Percentiles rank a stretch among this genome's conserved stretches.
Conservation (phyloP, 139 green algal genomes). For the Coelastrella sp. region DNA sequence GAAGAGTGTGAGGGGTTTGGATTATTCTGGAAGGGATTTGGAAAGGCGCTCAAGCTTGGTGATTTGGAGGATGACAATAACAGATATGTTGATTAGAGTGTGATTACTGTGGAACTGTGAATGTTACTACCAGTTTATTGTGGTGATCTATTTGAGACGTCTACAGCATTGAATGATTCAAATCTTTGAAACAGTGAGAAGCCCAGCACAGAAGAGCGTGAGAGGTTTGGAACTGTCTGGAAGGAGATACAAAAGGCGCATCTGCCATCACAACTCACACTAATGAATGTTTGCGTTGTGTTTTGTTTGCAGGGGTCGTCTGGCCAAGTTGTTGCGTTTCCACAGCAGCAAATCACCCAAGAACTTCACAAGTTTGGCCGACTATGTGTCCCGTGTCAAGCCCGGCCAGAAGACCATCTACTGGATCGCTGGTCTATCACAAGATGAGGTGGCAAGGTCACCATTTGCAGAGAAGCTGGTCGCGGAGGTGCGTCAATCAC, state of each 20-base stretch:
- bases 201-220: slow-evolving; percentile 56
- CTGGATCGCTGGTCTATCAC: slow-evolving; percentile 86
- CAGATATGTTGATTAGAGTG: slow-evolving; percentile 44
- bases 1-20: slow-evolving; percentile 78
- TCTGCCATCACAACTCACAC: too few relatives aligned
- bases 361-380: slow-evolving; percentile 86
- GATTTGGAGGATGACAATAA: slow-evolving; percentile 97
- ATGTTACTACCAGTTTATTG: not conserved
- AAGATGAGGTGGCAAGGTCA: slow-evolving; percentile 78
- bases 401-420: slow-evolving; percentile 96
- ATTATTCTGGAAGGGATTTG: slow-evolving; percentile 94
- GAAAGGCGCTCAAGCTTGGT: slow-evolving; percentile 96
- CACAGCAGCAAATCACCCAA: slow-evolving; percentile 79
- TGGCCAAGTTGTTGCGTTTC: slow-evolving; percentile 92
- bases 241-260: slow-evolving; percentile 86
- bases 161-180: slow-evolving; percentile 52
- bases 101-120: not conserved
- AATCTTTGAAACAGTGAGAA: slow-evolving; percentile 59
- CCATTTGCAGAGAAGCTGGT: slow-evolving; percentile 79
- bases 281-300: too few relatives aligned
- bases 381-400: slow-evolving; percentile 94
- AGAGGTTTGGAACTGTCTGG: slow-evolving; percentile 94
- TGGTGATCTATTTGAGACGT: too few relatives aligned
- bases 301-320: slow-evolving; percentile 54
- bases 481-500: slow-evolving; percentile 10